Evolutionary conservation across 352 stramenopile genomes (phyloP).

Genomic region (Thraustochytrium sp.): DNA sequence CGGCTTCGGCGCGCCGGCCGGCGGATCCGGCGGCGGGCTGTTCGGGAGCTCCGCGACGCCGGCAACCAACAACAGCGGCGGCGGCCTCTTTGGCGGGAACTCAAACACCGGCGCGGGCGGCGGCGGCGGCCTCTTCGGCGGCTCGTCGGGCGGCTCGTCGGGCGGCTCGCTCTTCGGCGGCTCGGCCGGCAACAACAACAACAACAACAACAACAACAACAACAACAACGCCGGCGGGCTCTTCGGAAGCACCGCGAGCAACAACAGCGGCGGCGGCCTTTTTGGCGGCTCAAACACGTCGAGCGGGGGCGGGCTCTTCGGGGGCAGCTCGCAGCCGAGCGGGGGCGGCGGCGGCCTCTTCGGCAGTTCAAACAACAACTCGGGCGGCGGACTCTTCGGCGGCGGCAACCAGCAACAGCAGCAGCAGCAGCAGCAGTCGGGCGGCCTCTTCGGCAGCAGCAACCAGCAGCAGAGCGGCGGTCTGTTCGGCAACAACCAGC

Average conservation of each 20-base stretch:
- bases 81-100: background rate
- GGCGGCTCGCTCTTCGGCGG: background rate
- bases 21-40: background rate
- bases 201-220: background rate
- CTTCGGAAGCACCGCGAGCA: slow-evolving; percentile 1
- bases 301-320: background rate
- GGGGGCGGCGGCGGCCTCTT: slow-evolving; percentile 1
- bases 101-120: too few species aligned
- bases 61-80: background rate
- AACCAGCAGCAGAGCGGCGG: background rate
- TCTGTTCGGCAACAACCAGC: background rate
- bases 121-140: slow-evolving; percentile 22
- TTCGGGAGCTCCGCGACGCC: background rate
- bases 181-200: background rate
- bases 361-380: background rate
- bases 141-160: background rate
- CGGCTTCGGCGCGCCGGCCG: background rate
- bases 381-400: slow-evolving; percentile 17
- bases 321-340: background rate
- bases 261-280: background rate
- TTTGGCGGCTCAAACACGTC: background rate
- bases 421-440: background rate
- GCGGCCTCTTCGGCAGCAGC: slow-evolving; percentile 1
- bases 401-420: background rate
- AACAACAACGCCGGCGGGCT: background rate